Evolutionary conservation across 352 stramenopile genomes (phyloP).

Genomic region (Pythium aquatile): DNA sequence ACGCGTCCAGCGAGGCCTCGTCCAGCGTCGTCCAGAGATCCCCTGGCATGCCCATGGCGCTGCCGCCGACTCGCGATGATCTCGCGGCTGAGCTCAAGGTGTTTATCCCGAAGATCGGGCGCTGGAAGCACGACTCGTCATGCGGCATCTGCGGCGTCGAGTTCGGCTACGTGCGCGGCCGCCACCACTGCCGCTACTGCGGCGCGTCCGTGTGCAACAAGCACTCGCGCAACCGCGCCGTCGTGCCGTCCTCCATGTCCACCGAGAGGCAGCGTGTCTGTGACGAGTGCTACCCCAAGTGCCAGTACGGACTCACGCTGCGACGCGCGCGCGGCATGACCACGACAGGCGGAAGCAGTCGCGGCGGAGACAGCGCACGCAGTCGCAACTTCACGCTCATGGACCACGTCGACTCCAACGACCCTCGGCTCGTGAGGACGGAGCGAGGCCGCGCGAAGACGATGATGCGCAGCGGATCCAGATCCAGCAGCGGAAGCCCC

Average conservation of each 20-base stretch:
- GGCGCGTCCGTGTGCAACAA: conserved; percentile 71
- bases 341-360: conserved; percentile 7
- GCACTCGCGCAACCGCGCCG: conserved; percentile 65
- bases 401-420: conserved; percentile 17
- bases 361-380: background rate
- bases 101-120: conserved; percentile 50
- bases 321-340: conserved; percentile 25
- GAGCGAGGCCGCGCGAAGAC: conserved; percentile 20
- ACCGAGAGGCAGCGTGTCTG: conserved; percentile 70
- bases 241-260: conserved; percentile 68
- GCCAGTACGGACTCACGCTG: conserved; percentile 31
- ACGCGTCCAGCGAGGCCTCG: conserved; percentile 1
- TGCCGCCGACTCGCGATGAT: conserved; percentile 28
- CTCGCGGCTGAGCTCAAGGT: conserved; percentile 30
- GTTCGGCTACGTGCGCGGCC: conserved; percentile 62
- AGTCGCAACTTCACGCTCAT: conserved; percentile 19
- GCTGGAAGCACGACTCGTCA: conserved; percentile 55
- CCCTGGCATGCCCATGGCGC: conserved; percentile 14
- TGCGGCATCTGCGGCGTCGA: conserved; percentile 58
- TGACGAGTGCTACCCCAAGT: conserved; percentile 63
- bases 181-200: conserved; percentile 80
- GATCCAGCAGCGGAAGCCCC: conserved; percentile 2
- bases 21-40: background rate
- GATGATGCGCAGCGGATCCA: background rate
- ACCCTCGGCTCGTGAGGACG: conserved; percentile 10